Evolutionary conservation across 2,329 filamentous ascomycete genomes (phyloP).

Genomic region (Paecilomyces fulvus): DNA sequence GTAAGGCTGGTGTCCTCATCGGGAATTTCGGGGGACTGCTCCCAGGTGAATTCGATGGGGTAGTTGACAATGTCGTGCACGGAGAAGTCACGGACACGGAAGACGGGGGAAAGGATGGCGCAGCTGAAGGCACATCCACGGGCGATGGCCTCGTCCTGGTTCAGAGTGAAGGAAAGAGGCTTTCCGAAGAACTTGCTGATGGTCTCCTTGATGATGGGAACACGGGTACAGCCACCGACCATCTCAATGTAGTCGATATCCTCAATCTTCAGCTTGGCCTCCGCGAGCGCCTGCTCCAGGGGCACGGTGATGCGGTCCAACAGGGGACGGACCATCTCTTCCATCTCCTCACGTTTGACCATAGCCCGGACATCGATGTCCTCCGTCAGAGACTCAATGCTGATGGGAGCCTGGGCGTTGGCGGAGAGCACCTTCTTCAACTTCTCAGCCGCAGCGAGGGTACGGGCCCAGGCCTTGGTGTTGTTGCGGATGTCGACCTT

Average conservation of each 20-base stretch:
- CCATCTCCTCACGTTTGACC: constrained; percentile 89
- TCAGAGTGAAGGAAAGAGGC: constrained; percentile 86
- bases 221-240: constrained; percentile 88
- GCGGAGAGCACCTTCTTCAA: constrained; percentile 97
- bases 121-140: constrained; percentile 96
- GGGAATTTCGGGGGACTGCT: constrained; percentile 95
- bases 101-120: constrained; percentile 91
- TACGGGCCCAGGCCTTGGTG: constrained; percentile 79
- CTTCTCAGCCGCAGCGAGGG: constrained; percentile 85
- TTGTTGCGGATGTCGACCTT: constrained; percentile 92
- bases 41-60: constrained; percentile 97
- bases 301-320: constrained; percentile 64
- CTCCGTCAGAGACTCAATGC: constrained; percentile 98
- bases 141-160: constrained; percentile 95
- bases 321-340: constrained; percentile 79
- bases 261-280: constrained; percentile 81
- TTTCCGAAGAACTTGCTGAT: constrained; percentile 91
- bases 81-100: constrained; percentile 96
- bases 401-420: constrained; percentile 84
- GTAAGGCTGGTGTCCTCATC: constrained; percentile 96
- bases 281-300: constrained; percentile 85
- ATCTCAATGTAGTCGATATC: constrained; percentile 93
- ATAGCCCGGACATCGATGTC: constrained; percentile 84
- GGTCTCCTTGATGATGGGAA: constrained; percentile 82
- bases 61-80: constrained; percentile 97